Evolutionary conservation across 1,139 yeast genomes (phyloP), one percentile per base, ranked within the genome.

Genomic region (Debaryomycetaceae sp.): DNA sequence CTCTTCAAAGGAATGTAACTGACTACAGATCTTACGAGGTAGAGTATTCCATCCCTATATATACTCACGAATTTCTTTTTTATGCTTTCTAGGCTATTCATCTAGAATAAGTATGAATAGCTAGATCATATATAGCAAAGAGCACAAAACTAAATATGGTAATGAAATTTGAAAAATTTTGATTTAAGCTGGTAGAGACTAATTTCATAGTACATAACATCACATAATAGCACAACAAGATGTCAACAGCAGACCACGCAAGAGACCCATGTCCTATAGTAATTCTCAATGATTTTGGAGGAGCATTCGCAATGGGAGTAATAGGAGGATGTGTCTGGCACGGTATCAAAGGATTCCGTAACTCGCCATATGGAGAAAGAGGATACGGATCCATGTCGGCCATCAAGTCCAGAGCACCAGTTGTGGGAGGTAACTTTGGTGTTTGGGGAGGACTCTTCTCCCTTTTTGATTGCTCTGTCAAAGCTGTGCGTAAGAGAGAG

Each of bases 211-310:
- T 27, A 27, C 31, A 27, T 27, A 27, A 27, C 31, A 8, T 27
- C 31, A 27, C 22, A 34, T 24, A 42, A 40, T 34, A 40, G 37
- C 22, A 40, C 17, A 20, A n/a, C 33, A 27, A 38, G 81, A 84
- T 84, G 91, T 84, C 93, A 42, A 97, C 97, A 47, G 97, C 97
- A 47, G 99, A 95, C 74, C 99, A 93, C 69, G 82, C 97, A 39
- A 87, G 99, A 82, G 99, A 93, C 66, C 99, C 99, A 59, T 93
- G 99, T 75, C 99, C 99, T 49, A 81, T 91, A 56, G 98, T 93
- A 52, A 90, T 93, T 56, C 74, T 93, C 54, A 91, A 84, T 69
- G 99, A 93, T 76, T 93, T 93, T 60, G 99, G 99, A 60, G 98
- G 98, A 65, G 98, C 99, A 47, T 93, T 90, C 61, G 84, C 98